Percentiles rank a stretch among this genome's conserved stretches.
phyloP scores from a whole-genome alignment of 306 rosid species.

The Canavalia ensiformis region DNA sequence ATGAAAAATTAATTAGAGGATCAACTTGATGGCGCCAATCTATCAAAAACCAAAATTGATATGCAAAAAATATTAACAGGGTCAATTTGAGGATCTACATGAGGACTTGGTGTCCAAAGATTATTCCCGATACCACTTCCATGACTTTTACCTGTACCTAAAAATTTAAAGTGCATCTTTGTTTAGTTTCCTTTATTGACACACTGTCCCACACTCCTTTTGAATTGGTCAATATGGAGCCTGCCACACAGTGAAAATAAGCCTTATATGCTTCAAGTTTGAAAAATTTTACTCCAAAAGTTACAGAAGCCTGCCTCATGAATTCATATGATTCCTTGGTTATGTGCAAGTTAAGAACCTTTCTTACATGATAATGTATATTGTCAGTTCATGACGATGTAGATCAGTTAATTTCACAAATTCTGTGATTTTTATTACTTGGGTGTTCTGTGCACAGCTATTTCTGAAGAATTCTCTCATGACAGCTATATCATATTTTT shows the following conservation, averaged over 20 bases:
- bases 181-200: not conserved
- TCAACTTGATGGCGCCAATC: conserved; percentile 18
- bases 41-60: not conserved
- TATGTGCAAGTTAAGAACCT: conserved; percentile 12
- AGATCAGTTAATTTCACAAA: not conserved
- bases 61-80: not conserved
- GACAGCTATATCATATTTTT: not conserved
- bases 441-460: conserved; percentile 11
- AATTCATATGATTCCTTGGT: conserved; percentile 17
- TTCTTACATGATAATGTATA: not conserved
- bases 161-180: conserved; percentile 15
- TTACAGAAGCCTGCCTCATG: not conserved
- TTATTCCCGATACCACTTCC: not conserved
- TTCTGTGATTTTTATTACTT: not conserved
- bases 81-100: conserved; percentile 10
- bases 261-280: not conserved
- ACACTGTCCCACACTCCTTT: not conserved
- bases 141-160: not conserved
- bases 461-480: not conserved
- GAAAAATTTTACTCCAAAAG: not conserved
- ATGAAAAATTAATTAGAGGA: not conserved
- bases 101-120: not conserved
- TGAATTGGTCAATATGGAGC: not conserved
- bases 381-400: not conserved
- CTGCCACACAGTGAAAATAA: not conserved